Percentiles rank a stretch among this genome's conserved stretches.
phyloP scores from a whole-genome alignment of 140 eudicot genomes.

The Flaveria floridana region DNA sequence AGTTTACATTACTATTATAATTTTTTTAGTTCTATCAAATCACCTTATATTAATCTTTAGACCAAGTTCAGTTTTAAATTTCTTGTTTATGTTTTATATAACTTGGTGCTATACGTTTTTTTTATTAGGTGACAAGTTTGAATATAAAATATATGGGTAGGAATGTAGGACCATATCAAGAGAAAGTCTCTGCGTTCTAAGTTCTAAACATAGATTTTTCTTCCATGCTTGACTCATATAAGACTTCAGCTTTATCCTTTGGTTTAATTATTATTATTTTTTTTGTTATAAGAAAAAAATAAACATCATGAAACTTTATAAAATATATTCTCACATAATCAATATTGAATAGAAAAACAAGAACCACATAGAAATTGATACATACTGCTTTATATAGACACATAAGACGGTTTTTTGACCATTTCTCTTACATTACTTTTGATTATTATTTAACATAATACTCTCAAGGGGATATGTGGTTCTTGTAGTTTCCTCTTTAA shows the following conservation, averaged over 20 bases:
- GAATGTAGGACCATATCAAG: conserved; percentile 26
- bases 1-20: background rate
- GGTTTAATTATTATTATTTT: background rate
- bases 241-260: conserved; percentile 19
- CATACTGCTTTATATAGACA: background rate
- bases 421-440: no score
- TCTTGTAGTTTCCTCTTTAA: background rate
- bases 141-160: conserved; percentile 26
- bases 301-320: no score
- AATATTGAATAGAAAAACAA: no score
- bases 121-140: conserved; percentile 30
- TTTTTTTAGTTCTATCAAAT: background rate
- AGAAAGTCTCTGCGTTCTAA: conserved; percentile 25
- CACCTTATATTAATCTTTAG: background rate
- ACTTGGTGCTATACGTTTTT: background rate
- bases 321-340: background rate
- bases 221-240: conserved; percentile 29
- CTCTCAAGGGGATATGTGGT: background rate
- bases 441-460: no score
- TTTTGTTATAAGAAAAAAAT: background rate
- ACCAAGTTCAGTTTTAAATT: background rate
- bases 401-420: no score
- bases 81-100: conserved; percentile 6
- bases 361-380: background rate
- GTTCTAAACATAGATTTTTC: conserved; percentile 37